A percentile compares a stretch with the other conserved stretches of the same genome.
Evolutionary conservation across 306 rosid genomes (phyloP).

Genomic region (Fagus sylvatica): DNA sequence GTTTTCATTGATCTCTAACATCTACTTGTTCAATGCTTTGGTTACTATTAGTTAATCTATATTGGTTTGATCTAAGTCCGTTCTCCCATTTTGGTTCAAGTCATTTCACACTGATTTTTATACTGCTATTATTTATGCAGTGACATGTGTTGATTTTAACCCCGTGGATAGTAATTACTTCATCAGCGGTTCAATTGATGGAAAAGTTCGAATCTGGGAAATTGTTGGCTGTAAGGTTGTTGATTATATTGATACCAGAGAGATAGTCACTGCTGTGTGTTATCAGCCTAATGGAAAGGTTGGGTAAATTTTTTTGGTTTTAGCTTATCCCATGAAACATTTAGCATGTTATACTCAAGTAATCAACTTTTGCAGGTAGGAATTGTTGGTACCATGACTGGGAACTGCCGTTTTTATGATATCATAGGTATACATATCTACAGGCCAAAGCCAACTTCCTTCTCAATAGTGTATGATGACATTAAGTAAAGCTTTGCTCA

Average conservation of each 20-base stretch:
- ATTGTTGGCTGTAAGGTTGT: constrained; percentile 65
- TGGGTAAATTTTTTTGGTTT: constrained; percentile 20
- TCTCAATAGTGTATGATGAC: neutral
- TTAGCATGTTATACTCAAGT: constrained; percentile 2
- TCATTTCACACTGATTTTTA: constrained; percentile 14
- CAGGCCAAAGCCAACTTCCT: neutral
- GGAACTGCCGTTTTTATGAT: constrained; percentile 65
- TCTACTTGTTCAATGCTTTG: constrained; percentile 13
- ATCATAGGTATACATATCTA: constrained; percentile 53
- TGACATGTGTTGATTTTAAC: constrained; percentile 75
- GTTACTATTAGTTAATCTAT: constrained; percentile 18
- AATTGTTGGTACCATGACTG: constrained; percentile 77
- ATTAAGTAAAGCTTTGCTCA: constrained; percentile 15
- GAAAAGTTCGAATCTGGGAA: constrained; percentile 97
- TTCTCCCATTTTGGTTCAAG: neutral
- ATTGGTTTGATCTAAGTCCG: constrained; percentile 8
- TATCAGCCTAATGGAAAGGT: constrained; percentile 83
- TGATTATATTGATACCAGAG: constrained; percentile 77
- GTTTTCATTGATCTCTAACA: neutral
- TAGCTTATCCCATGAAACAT: neutral
- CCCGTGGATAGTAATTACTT: constrained; percentile 74
- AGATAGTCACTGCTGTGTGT: constrained; percentile 87
- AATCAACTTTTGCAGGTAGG: constrained; percentile 62
- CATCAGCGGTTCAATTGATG: constrained; percentile 93
- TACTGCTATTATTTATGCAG: constrained; percentile 52